These are phyloP conservation scores for Cyclotella cryptica DNA, from an alignment of 108 stramenopile species.

Conservation along the genomic window DNA sequence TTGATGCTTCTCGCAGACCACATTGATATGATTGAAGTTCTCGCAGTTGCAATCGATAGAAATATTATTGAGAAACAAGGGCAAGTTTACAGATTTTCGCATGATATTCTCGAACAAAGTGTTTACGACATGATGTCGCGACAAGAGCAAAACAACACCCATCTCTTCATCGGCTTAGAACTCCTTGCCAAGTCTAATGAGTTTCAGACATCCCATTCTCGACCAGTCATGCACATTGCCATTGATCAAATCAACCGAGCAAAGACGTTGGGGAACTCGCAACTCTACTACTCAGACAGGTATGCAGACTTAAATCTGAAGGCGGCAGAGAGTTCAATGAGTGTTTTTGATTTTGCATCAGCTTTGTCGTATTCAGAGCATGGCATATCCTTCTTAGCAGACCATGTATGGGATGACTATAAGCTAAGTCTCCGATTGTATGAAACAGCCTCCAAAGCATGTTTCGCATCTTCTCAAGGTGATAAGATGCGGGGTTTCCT, in stretches of 20 bases:
- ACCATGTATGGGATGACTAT: conserved; percentile 10
- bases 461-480: not conserved
- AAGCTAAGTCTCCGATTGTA: conserved; percentile 7
- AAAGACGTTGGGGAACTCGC: not conserved
- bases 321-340: no score
- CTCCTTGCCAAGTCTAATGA: not conserved
- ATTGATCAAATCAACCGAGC: conserved; percentile 33
- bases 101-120: conserved; percentile 19
- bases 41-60: conserved; percentile 8
- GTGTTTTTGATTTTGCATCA: no score
- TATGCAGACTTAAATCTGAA: conserved; percentile 22
- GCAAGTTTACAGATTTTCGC: conserved; percentile 7
- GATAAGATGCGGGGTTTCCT: not conserved
- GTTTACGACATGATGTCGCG: not conserved
- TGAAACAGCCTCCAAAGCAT: conserved; percentile 9
- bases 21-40: not conserved
- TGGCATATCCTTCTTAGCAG: conserved; percentile 19
- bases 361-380: no score
- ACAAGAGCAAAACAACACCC: not conserved
- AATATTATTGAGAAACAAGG: conserved; percentile 18
- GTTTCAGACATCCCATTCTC: not conserved
- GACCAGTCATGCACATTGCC: not conserved
- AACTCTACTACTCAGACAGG: not conserved
- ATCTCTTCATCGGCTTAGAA: conserved; percentile 15
- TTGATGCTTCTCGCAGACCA: not conserved